A percentile compares a stretch with the other conserved stretches of the same genome.
Conservation (phyloP, 768 basidiomycete genomes). For the Terana coerulea region DNA sequence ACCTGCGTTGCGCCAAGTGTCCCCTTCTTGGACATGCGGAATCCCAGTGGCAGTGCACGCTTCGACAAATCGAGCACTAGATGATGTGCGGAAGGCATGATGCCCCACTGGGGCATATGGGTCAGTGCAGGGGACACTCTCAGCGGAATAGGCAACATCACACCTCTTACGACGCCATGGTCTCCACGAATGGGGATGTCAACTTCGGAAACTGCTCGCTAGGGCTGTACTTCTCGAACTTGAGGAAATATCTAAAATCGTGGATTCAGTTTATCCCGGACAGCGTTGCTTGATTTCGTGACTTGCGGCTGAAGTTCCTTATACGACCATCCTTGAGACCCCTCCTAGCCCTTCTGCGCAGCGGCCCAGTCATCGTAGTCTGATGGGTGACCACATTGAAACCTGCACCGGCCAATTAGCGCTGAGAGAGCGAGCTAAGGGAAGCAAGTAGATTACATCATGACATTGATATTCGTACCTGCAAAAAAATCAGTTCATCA, state of each 20-base stretch:
- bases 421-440: neutral
- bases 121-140: neutral
- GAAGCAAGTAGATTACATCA: conserved; percentile 30
- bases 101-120: conserved; percentile 46
- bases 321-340: conserved; percentile 57
- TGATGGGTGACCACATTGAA: conserved; percentile 59
- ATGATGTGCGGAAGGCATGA: conserved; percentile 41
- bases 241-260: conserved; percentile 71
- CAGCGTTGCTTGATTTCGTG: too few species aligned
- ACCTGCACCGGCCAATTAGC: conserved; percentile 16
- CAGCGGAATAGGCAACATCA: neutral
- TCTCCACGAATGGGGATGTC: conserved; percentile 43
- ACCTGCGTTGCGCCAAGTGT: conserved; percentile 62
- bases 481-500: neutral
- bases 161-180: conserved; percentile 48
- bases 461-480: conserved; percentile 66
- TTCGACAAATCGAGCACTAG: conserved; percentile 48
- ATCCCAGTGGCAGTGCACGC: conserved; percentile 50
- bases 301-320: conserved; percentile 46
- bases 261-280: too few species aligned
- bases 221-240: conserved; percentile 59
- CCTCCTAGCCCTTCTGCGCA: conserved; percentile 35
- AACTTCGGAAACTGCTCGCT: conserved; percentile 47
- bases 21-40: conserved; percentile 41
- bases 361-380: conserved; percentile 68